Evolutionary conservation across 2,329 filamentous ascomycete species (phyloP).

Genomic region (Botrytis byssoidea): DNA sequence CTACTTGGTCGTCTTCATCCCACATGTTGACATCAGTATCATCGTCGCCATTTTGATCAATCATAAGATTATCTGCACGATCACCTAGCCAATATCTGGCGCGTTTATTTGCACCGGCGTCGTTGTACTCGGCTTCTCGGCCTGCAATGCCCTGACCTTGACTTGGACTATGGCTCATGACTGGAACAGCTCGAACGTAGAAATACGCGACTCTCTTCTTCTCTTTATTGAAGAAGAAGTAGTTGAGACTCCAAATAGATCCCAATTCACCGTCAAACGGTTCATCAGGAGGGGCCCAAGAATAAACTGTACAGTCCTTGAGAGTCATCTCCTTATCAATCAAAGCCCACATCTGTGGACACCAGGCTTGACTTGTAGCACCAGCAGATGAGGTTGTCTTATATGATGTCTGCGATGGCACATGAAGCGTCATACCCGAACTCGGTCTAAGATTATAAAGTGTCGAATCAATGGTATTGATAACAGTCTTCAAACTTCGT

Average conservation of each 20-base stretch:
- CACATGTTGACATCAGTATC: constrained; percentile 44
- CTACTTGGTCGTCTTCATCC: constrained; percentile 47
- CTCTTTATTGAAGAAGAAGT: constrained; percentile 95
- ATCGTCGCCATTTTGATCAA: constrained; percentile 41
- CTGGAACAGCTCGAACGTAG: constrained; percentile 84
- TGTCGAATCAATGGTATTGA: constrained; percentile 83
- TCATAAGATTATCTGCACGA: constrained; percentile 46
- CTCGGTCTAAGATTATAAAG: constrained; percentile 80
- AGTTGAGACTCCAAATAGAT: constrained; percentile 92
- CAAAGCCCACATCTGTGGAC: constrained; percentile 84
- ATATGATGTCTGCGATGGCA: constrained; percentile 42
- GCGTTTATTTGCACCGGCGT: constrained; percentile 69
- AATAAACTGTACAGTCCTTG: constrained; percentile 84
- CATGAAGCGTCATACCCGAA: constrained; percentile 42
- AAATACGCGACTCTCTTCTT: constrained; percentile 92
- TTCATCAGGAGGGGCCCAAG: constrained; percentile 84
- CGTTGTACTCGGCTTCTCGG: constrained; percentile 37
- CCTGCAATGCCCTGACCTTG: constrained; percentile 40
- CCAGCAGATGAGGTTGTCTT: constrained; percentile 41
- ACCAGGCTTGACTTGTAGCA: constrained; percentile 66
- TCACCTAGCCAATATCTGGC: constrained; percentile 87
- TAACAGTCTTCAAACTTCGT: constrained; percentile 73
- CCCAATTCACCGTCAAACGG: constrained; percentile 90
- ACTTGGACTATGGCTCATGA: constrained; percentile 63
- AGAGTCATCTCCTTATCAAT: constrained; percentile 95